phyloP scores from a whole-genome alignment of 2,329 filamentous ascomycete genomes.

The Colletotrichum chrysophilum region DNA sequence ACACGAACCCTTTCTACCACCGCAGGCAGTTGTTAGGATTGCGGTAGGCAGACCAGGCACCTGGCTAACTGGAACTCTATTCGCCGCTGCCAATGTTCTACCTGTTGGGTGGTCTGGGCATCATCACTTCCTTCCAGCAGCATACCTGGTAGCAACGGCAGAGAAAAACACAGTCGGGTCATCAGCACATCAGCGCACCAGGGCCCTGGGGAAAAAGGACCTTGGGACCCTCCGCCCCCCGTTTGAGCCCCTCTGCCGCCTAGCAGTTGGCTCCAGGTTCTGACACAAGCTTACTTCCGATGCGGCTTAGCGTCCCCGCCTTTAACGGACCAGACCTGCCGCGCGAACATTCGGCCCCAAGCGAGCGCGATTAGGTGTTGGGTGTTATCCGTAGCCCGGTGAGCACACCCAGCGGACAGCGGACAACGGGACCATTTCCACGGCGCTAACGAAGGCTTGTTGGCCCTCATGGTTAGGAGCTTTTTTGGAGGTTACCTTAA shows the following conservation, averaged over 20 bases:
- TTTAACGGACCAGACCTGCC: background rate
- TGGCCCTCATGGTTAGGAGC: background rate
- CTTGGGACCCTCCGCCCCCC: background rate
- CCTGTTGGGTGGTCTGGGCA: background rate
- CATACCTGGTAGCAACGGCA: background rate
- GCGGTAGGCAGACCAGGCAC: background rate
- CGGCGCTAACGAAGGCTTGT: background rate
- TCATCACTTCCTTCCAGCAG: background rate
- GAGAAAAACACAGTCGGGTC: background rate
- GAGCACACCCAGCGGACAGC: background rate
- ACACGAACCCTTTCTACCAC: background rate
- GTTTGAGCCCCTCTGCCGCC: background rate
- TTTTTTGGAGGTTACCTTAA: background rate
- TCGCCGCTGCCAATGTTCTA: background rate
- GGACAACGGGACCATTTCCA: background rate
- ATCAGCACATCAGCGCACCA: background rate
- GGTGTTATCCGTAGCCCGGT: background rate
- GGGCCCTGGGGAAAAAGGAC: background rate
- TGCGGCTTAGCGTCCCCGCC: slow-evolving; percentile 16
- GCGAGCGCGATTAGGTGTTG: background rate
- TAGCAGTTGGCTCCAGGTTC: slow-evolving; percentile 1
- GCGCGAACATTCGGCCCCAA: slow-evolving; percentile 1
- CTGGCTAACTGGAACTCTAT: background rate
- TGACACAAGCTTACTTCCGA: slow-evolving; percentile 21
- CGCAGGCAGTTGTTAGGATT: background rate